Conservation (phyloP, 2,329 filamentous ascomycete species). For the Aspergillus hortae region DNA sequence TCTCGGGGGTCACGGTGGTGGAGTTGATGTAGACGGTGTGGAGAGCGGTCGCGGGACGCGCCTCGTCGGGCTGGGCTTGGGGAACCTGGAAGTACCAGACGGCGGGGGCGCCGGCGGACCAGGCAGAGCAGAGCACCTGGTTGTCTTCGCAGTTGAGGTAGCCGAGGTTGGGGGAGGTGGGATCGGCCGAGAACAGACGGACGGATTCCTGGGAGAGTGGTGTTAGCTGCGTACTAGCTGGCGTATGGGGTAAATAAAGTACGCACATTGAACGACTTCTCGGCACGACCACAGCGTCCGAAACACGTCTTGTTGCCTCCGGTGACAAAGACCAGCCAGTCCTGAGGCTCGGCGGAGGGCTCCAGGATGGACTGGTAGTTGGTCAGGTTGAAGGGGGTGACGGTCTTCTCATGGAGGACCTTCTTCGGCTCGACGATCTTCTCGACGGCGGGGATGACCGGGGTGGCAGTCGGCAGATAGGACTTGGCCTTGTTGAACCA, state of each 20-base stretch:
- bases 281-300: conserved; percentile 53
- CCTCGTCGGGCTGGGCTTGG: conserved; percentile 49
- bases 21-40: conserved; percentile 55
- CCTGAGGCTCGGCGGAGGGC: conserved; percentile 39
- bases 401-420: conserved; percentile 48
- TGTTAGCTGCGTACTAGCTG: neutral
- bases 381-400: conserved; percentile 51
- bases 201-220: conserved; percentile 45
- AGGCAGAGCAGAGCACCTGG: conserved; percentile 57
- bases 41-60: conserved; percentile 50
- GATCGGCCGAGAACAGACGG: conserved; percentile 51
- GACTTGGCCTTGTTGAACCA: conserved; percentile 53
- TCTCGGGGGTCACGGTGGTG: conserved; percentile 54
- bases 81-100: conserved; percentile 59
- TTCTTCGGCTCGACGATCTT: conserved; percentile 46
- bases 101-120: conserved; percentile 55
- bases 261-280: conserved; percentile 50
- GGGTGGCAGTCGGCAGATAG: conserved; percentile 50
- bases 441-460: conserved; percentile 29
- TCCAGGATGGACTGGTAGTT: conserved; percentile 57
- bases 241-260: conserved; percentile 8
- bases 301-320: conserved; percentile 65
- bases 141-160: conserved; percentile 59
- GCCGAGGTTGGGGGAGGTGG: conserved; percentile 55
- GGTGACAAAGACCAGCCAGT: conserved; percentile 61